A percentile compares a stretch with the other conserved stretches of the same genome.
phyloP scores from a whole-genome alignment of 2,329 filamentous ascomycete genomes.

The Sporothrix phasma region DNA sequence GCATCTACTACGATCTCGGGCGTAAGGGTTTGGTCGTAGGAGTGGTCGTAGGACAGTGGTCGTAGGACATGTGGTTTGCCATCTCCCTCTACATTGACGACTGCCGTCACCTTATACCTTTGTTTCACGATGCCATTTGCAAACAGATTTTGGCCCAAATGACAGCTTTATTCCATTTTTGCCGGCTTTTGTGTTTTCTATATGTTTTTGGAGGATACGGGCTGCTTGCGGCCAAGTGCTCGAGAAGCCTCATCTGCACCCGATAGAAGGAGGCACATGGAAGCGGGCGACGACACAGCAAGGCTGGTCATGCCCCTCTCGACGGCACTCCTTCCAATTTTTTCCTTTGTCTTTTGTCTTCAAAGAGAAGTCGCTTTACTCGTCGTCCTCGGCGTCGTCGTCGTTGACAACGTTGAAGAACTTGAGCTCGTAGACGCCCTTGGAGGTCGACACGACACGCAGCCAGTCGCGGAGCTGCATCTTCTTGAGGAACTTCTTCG shows the following conservation, averaged over 20 bases:
- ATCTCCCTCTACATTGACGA: too few relatives aligned
- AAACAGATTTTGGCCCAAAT: conserved; percentile 4
- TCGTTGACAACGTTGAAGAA: conserved; percentile 99
- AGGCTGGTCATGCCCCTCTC: not conserved
- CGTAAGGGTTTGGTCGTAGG: conserved; percentile 23
- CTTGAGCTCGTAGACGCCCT: conserved; percentile 98
- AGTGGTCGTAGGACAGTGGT: not conserved
- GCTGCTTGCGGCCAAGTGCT: not conserved
- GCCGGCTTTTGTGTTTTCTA: conserved; percentile 6
- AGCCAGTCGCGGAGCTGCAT: conserved; percentile 99
- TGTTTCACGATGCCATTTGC: not conserved
- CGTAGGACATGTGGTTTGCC: not conserved
- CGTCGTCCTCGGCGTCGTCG: conserved; percentile 94
- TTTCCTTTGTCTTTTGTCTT: not conserved
- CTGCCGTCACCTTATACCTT: too few relatives aligned
- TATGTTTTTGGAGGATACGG: not conserved
- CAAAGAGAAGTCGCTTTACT: conserved; percentile 46
- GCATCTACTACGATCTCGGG: conserved; percentile 74
- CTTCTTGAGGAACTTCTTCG: conserved; percentile 99
- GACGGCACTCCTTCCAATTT: not conserved
- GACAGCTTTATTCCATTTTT: conserved; percentile 6
- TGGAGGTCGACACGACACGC: conserved; percentile 93
- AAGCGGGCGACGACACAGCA: not conserved
- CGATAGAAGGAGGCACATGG: not conserved
- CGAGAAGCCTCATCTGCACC: not conserved